Conservation (phyloP, 176 grass and related monocot species). For the Ensete glaucum region DNA sequence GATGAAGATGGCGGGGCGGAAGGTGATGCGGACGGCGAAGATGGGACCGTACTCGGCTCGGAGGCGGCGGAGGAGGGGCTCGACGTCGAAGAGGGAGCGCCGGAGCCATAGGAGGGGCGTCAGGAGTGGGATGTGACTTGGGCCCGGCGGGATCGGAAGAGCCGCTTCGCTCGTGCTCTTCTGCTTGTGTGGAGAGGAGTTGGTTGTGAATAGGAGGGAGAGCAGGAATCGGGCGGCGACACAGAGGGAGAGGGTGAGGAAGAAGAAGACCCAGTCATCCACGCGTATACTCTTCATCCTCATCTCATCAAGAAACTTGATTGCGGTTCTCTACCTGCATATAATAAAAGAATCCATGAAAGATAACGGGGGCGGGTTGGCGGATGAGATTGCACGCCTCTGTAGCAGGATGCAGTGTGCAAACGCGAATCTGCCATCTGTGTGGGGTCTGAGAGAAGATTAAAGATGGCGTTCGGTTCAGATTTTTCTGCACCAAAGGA, state of each 20-base stretch:
- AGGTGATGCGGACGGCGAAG: slow-evolving; percentile 29
- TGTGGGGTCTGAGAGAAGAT: too few species aligned
- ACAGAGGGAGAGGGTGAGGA: background rate
- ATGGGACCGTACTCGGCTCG: slow-evolving; percentile 30
- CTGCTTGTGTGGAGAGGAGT: background rate
- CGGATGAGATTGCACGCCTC: too few species aligned
- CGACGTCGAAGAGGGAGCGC: slow-evolving; percentile 25
- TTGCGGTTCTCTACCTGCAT: too few species aligned
- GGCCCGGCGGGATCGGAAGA: slow-evolving; percentile 30
- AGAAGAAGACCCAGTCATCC: background rate
- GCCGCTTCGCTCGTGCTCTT: background rate
- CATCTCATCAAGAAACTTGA: too few species aligned
- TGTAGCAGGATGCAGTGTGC: too few species aligned
- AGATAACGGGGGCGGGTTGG: too few species aligned
- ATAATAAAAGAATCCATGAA: too few species aligned
- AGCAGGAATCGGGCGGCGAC: background rate
- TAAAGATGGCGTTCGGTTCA: too few species aligned
- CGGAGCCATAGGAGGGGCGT: slow-evolving; percentile 20
- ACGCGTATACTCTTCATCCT: background rate
- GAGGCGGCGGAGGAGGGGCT: slow-evolving; percentile 21
- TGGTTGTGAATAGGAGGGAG: background rate
- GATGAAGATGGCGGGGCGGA: slow-evolving; percentile 41
- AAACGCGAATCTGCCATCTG: too few species aligned
- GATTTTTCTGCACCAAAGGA: too few species aligned
- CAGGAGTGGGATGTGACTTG: slow-evolving; percentile 22